phyloP scores from a whole-genome alignment of 1,284 basidiomycete genomes.

The Ceratobasidium sp. region DNA sequence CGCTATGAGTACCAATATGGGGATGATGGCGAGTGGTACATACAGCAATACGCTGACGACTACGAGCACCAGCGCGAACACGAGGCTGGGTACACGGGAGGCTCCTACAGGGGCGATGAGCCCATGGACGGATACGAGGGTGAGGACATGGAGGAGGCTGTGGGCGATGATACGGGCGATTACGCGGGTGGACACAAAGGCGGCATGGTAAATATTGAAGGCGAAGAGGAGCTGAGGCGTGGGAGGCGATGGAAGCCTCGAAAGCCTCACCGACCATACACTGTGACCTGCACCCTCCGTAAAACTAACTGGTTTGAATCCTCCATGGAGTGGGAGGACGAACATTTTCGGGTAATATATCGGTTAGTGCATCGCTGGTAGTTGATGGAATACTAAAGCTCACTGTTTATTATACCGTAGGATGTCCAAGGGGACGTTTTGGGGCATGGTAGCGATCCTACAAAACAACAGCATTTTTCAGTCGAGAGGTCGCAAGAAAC shows the following conservation, averaged over 20 bases:
- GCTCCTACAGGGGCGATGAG: too few species aligned
- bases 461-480: neutral
- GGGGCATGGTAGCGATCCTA: neutral
- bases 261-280: neutral
- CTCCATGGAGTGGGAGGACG: neutral
- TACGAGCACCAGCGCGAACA: too few species aligned
- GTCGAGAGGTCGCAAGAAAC: neutral
- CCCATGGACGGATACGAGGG: too few species aligned
- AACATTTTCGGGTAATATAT: neutral
- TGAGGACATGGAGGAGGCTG: neutral
- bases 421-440: neutral
- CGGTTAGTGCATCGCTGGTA: neutral
- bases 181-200: too few species aligned
- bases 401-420: neutral
- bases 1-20: too few species aligned
- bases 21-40: too few species aligned
- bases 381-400: neutral
- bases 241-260: neutral
- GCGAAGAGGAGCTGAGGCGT: neutral
- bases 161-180: too few species aligned
- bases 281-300: neutral
- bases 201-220: too few species aligned
- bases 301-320: conserved; percentile 2
- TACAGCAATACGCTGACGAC: too few species aligned
- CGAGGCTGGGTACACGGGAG: too few species aligned